These are phyloP conservation scores for Pholiota molesta DNA, from an alignment of 768 basidiomycete species.

Conservation along the genomic window DNA sequence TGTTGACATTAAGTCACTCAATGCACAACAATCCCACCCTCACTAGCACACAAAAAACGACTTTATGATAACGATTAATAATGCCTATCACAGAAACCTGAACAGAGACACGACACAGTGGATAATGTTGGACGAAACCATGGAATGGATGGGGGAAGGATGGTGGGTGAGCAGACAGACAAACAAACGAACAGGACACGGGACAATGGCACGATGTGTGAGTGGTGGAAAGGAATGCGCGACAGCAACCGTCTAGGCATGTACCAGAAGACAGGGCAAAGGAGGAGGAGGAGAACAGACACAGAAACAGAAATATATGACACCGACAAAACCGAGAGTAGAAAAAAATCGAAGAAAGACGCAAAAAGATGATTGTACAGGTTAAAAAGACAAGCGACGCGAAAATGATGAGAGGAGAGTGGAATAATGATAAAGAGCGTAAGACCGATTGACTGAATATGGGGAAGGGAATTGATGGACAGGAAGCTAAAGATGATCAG, in stretches of 20 bases:
- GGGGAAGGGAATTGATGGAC: too few species aligned
- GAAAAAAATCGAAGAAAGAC: background rate
- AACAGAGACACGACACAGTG: background rate
- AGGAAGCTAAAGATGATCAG: background rate
- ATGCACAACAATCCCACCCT: background rate
- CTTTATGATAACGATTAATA: background rate
- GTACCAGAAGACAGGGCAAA: background rate
- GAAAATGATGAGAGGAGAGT: background rate
- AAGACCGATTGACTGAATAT: too few species aligned
- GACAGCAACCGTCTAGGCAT: slow-evolving; percentile 1
- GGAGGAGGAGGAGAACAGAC: too few species aligned
- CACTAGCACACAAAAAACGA: background rate
- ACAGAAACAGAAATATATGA: background rate
- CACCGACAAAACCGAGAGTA: too few species aligned
- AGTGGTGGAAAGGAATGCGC: background rate
- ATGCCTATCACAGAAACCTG: background rate
- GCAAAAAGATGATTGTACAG: background rate
- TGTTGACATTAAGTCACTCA: background rate
- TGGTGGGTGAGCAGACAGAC: background rate
- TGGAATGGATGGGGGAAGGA: background rate
- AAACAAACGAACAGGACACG: too few species aligned
- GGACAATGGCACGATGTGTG: slow-evolving; percentile 4
- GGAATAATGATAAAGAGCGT: background rate
- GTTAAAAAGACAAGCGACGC: background rate
- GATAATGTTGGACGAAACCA: background rate